A percentile compares a stretch with the other conserved stretches of the same genome.
Conservation (phyloP, 306 rosid species). For the Boehmeria nivea region DNA sequence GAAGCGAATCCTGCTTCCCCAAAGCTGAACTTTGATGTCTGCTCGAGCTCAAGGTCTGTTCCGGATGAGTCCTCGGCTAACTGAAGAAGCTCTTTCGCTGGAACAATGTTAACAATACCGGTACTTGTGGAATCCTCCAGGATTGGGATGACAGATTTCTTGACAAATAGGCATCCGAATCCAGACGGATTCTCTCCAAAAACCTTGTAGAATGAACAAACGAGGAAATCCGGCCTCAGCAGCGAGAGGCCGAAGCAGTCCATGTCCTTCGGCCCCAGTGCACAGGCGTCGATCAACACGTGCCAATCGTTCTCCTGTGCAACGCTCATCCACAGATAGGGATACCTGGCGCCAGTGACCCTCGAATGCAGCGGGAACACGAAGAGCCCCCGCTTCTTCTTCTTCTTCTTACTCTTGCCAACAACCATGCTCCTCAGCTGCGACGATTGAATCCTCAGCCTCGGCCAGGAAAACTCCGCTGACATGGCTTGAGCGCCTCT, state of each 20-base stretch:
- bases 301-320: constrained; percentile 95
- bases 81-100: constrained; percentile 33
- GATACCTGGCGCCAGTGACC: constrained; percentile 83
- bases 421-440: constrained; percentile 65
- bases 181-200: constrained; percentile 95
- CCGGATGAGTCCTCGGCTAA: constrained; percentile 48
- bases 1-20: constrained; percentile 36
- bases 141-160: constrained; percentile 51
- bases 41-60: constrained; percentile 37
- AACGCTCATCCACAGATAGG: constrained; percentile 77
- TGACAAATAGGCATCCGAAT: constrained; percentile 81
- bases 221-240: constrained; percentile 70
- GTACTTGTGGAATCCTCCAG: constrained; percentile 47
- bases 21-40: constrained; percentile 22
- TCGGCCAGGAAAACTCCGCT: constrained; percentile 91
- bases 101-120: constrained; percentile 76
- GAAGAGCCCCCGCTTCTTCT: constrained; percentile 64
- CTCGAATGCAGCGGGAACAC: constrained; percentile 84
- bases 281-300: constrained; percentile 81
- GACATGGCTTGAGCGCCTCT: constrained; percentile 65
- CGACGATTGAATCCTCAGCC: constrained; percentile 60
- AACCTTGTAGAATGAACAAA: constrained; percentile 80
- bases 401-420: constrained; percentile 43
- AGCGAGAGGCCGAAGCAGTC: constrained; percentile 81
- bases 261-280: constrained; percentile 88